A percentile compares a stretch with the other conserved stretches of the same genome.
Evolutionary conservation across 306 rosid genomes (phyloP).

Genomic region (Malus sieversii): DNA sequence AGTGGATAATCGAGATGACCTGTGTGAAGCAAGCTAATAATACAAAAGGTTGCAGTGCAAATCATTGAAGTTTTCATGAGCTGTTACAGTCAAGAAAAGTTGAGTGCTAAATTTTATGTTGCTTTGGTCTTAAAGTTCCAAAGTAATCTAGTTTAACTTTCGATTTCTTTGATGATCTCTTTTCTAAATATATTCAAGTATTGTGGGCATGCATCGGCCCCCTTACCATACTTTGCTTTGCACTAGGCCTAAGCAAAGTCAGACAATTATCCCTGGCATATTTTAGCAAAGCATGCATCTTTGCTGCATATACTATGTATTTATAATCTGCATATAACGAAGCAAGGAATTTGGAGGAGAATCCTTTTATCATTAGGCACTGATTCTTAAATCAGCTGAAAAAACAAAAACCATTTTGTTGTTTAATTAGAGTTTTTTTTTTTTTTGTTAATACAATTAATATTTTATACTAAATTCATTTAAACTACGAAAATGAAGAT

Average conservation of each 20-base stretch:
- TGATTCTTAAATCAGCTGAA: not conserved
- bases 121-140: slow-evolving; percentile 3
- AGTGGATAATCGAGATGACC: not conserved
- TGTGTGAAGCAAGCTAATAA: not conserved
- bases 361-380: not conserved
- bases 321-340: not conserved
- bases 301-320: not conserved
- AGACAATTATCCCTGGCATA: not conserved
- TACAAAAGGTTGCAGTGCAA: not conserved
- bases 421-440: not conserved
- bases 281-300: not conserved
- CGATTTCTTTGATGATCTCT: not conserved
- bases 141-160: not conserved
- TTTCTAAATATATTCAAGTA: not conserved
- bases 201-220: not conserved
- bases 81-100: not conserved
- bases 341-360: not conserved
- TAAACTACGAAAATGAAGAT: too few species aligned
- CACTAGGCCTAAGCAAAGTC: not conserved
- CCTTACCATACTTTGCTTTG: not conserved
- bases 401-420: not conserved
- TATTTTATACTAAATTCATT: too few species aligned
- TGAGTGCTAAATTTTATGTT: not conserved
- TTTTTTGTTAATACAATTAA: not conserved
- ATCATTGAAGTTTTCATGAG: not conserved